Percentiles rank a stretch among this genome's conserved stretches.
These are phyloP conservation scores for Nematocida parisii DNA, from an alignment of 371 early-diverging fungal genomes.

Conservation along the genomic window DNA sequence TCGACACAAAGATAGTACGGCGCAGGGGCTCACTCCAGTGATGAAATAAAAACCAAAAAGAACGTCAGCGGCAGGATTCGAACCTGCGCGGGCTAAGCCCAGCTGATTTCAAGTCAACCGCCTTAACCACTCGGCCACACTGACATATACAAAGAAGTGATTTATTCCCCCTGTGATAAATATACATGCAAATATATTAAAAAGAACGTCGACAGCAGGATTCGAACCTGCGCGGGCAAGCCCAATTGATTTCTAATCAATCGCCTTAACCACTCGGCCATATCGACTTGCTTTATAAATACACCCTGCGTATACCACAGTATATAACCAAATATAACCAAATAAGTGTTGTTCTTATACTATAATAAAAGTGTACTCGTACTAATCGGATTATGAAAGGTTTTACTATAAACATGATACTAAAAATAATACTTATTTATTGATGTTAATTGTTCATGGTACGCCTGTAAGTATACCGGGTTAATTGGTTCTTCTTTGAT, in stretches of 20 bases:
- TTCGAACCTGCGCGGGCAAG: conserved; percentile 56
- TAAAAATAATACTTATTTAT: no score
- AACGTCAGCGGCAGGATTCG: conserved; percentile 60
- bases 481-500: no score
- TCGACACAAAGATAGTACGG: conserved; percentile 28
- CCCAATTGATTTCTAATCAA: conserved; percentile 53
- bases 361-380: no score
- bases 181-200: not conserved
- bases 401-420: no score
- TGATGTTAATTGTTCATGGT: no score
- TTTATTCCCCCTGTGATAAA: not conserved
- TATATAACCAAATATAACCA: no score
- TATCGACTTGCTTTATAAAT: conserved; percentile 15
- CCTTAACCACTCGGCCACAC: conserved; percentile 63
- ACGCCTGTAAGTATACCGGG: no score
- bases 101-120: conserved; percentile 60
- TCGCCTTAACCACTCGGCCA: conserved; percentile 60
- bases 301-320: no score
- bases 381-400: no score
- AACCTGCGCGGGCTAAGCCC: conserved; percentile 59
- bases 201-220: conserved; percentile 58
- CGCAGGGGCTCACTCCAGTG: not conserved
- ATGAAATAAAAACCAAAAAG: not conserved
- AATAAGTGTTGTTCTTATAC: no score
- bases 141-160: conserved; percentile 15